A percentile compares a stretch with the other conserved stretches of the same genome.
These are phyloP conservation scores for Colletotrichum gigasporum DNA, from an alignment of 2,329 filamentous ascomycete genomes.

Conservation along the genomic window DNA sequence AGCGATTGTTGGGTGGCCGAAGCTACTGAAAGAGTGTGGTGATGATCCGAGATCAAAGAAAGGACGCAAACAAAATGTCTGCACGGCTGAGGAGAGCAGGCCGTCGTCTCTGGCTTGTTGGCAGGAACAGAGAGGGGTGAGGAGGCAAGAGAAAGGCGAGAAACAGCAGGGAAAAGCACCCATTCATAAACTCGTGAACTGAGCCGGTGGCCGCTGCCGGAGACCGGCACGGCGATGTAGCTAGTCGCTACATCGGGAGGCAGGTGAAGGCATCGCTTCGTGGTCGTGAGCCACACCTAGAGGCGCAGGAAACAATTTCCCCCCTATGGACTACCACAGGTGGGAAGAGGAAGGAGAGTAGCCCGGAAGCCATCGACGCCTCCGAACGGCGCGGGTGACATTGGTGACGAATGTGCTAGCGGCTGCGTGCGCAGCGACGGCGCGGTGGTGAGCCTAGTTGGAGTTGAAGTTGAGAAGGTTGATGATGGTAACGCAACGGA, in stretches of 20 bases:
- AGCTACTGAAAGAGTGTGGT: constrained; percentile 43
- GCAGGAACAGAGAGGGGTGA: constrained; percentile 18
- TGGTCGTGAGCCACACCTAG: background rate
- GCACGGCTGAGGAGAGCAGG: constrained; percentile 25
- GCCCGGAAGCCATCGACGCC: background rate
- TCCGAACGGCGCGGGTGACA: background rate
- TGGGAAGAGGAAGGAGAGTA: background rate
- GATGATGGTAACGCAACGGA: background rate
- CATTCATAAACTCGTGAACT: constrained; percentile 26
- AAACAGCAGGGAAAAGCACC: background rate
- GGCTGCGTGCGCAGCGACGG: constrained; percentile 6
- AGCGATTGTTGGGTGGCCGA: constrained; percentile 47
- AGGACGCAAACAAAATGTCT: constrained; percentile 38
- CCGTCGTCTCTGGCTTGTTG: constrained; percentile 31
- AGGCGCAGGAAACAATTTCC: constrained; percentile 23
- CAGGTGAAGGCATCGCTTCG: background rate
- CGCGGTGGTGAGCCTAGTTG: background rate
- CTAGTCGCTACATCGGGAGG: constrained; percentile 16
- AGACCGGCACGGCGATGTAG: background rate
- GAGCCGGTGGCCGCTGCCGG: background rate
- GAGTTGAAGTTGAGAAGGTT: background rate
- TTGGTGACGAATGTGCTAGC: constrained; percentile 2
- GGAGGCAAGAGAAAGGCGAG: background rate
- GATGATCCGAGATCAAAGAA: constrained; percentile 46
- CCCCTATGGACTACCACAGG: background rate